Conservation (phyloP, 176 grass and related monocot genomes). For the Pontederia paniculata region DNA sequence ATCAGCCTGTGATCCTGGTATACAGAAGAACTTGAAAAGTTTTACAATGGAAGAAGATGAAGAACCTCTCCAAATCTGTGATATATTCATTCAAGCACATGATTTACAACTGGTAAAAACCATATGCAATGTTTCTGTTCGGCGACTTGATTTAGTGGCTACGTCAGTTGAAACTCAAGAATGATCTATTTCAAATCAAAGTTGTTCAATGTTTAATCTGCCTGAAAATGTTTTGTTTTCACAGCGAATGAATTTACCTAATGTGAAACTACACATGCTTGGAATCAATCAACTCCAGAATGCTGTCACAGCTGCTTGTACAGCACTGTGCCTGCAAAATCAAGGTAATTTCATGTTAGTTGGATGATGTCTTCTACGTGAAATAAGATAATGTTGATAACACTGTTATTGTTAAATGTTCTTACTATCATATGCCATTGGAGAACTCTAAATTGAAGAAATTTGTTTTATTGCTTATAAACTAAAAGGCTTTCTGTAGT, state of each 20-base stretch:
- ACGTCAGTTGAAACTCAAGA: background rate
- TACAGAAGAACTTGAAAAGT: slow-evolving; percentile 40
- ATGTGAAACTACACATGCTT: slow-evolving; percentile 58
- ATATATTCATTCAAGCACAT: slow-evolving; percentile 39
- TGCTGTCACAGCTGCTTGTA: slow-evolving; percentile 51
- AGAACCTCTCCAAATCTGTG: slow-evolving; percentile 54
- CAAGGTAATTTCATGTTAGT: slow-evolving; percentile 33
- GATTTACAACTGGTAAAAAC: slow-evolving; percentile 39
- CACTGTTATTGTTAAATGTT: background rate
- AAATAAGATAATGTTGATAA: background rate
- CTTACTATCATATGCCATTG: background rate
- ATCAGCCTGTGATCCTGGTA: slow-evolving; percentile 42
- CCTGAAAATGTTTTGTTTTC: slow-evolving; percentile 7
- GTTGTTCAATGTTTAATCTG: background rate
- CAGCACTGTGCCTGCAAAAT: slow-evolving; percentile 49
- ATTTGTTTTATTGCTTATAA: too few relatives aligned
- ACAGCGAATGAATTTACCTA: slow-evolving; percentile 39
- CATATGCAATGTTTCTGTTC: background rate
- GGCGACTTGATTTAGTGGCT: background rate
- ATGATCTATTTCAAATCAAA: background rate
- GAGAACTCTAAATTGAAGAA: too few relatives aligned
- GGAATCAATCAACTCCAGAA: slow-evolving; percentile 59
- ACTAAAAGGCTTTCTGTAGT: too few relatives aligned
- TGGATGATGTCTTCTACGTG: background rate
- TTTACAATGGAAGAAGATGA: slow-evolving; percentile 44